Conservation (phyloP, 441 rosid genomes). For the Aquilaria agallochum region DNA sequence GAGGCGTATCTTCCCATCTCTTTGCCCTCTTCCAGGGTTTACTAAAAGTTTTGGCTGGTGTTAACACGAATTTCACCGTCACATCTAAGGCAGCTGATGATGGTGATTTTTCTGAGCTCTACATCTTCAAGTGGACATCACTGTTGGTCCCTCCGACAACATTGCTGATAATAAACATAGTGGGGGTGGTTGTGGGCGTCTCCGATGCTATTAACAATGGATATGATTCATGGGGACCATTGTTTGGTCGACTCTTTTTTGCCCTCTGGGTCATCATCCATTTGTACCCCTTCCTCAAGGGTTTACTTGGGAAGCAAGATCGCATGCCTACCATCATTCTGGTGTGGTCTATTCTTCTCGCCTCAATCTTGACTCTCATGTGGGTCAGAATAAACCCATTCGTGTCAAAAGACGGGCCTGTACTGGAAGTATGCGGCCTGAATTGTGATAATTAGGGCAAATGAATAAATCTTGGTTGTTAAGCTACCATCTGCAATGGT, state of each 20-base stretch:
- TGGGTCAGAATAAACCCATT: slow-evolving; percentile 69
- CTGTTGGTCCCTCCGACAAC: slow-evolving; percentile 64
- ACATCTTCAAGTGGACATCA: slow-evolving; percentile 73
- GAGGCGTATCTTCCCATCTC: slow-evolving; percentile 68
- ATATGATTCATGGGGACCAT: slow-evolving; percentile 73
- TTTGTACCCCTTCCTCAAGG: slow-evolving; percentile 70
- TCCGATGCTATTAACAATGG: slow-evolving; percentile 70
- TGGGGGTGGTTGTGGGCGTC: slow-evolving; percentile 57
- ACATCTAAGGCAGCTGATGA: slow-evolving; percentile 74
- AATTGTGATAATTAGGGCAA: slow-evolving; percentile 42
- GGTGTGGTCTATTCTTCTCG: slow-evolving; percentile 56
- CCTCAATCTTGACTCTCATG: slow-evolving; percentile 55
- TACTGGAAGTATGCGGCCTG: slow-evolving; percentile 56
- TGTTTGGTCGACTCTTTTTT: slow-evolving; percentile 63
- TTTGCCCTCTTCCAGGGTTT: slow-evolving; percentile 75
- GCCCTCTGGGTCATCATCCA: slow-evolving; percentile 74
- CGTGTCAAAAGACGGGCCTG: slow-evolving; percentile 49
- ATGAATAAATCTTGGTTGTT: slow-evolving; percentile 17
- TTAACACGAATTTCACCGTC: slow-evolving; percentile 64
- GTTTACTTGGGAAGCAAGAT: slow-evolving; percentile 59
- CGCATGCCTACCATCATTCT: slow-evolving; percentile 59
- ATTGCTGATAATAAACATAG: slow-evolving; percentile 44
- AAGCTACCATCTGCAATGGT: slow-evolving; percentile 10
- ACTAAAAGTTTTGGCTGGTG: slow-evolving; percentile 67
- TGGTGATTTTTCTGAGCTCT: slow-evolving; percentile 64